phyloP scores from a whole-genome alignment of 768 basidiomycete species.

The Clathrus columnatus region DNA sequence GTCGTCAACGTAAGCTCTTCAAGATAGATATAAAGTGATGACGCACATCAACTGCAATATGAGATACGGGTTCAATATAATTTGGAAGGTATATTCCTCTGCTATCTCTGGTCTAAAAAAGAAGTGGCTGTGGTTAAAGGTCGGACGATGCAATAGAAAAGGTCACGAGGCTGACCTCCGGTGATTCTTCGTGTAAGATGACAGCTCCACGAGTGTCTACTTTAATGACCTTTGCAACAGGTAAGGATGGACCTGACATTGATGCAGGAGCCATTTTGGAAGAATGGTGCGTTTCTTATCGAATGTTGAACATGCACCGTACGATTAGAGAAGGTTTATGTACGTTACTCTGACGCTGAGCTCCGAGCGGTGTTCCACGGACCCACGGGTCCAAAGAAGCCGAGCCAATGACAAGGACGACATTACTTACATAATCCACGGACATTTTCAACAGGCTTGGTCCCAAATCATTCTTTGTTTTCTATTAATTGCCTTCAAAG shows the following conservation, averaged over 20 bases:
- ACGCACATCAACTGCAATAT: slow-evolving; percentile 95
- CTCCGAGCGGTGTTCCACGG: no score
- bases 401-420: no score
- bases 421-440: no score
- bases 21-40: background rate
- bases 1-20: background rate
- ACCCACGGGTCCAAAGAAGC: no score
- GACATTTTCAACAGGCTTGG: no score
- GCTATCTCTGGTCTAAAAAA: slow-evolving; percentile 74
- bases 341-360: no score
- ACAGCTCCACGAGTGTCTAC: slow-evolving; percentile 93
- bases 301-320: background rate
- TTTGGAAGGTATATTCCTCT: slow-evolving; percentile 96
- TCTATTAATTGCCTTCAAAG: no score
- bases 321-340: no score
- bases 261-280: background rate
- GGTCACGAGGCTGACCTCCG: slow-evolving; percentile 53
- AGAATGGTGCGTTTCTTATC: background rate
- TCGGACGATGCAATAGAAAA: slow-evolving; percentile 5
- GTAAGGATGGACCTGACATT: slow-evolving; percentile 56
- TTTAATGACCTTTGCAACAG: slow-evolving; percentile 79
- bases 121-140: slow-evolving; percentile 11
- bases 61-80: slow-evolving; percentile 94
- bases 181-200: slow-evolving; percentile 89
- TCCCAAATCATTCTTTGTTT: no score